Base-by-base conservation (phyloP, 768 basidiomycete species). In the Filobasidium wieringae region DNA sequence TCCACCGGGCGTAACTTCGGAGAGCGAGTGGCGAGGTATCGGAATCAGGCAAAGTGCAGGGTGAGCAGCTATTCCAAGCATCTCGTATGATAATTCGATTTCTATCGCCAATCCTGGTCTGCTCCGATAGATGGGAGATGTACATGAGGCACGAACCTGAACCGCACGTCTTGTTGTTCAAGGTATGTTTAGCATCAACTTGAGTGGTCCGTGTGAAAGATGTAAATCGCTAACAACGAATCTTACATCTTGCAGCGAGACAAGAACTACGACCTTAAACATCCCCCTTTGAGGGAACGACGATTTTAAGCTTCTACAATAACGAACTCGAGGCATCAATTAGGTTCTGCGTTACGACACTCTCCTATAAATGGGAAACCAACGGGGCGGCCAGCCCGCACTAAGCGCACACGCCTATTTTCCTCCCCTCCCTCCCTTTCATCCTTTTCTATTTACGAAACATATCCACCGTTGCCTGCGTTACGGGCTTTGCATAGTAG, bases 111-210 rank as follows among this genome's bases (percentile, higher is more conserved):
- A n/a, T n/a, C n/a, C n/a, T n/a, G n/a, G n/a, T n/a, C n/a, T n/a
- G n/a, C n/a, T n/a, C n/a, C 1, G 12, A 7, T 24, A 60, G 59
- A 22, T 61, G 60, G 60, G 45, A 55, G 27, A 61, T 61, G 60
- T 61, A 61, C 40, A 55, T 61, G 55, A 36, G 60, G n/a, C 60
- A 61, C 22, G 60, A 55, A 47, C 60, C 60, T 11, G 60, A 61
- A 53, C 60, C 60, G 4, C 60, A 61, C 27, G 60, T 61, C 9
- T 33, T 61, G 15, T 39, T 61, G 14, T 61, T 61, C 60, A 61
- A 61, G 43, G 60, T 61, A 19, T 52, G 55, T 53, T n/a, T n/a
- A n/a, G n/a, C n/a, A n/a, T n/a, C n/a, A n/a, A n/a, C n/a, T n/a
- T n/a, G n/a, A n/a, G n/a, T n/a, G n/a, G 36, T n/a, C 36, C 9